Evolutionary conservation across 2,329 filamentous ascomycete genomes (phyloP), one percentile per base, ranked within the genome.

Genomic region (Colletotrichum tofieldiae): DNA sequence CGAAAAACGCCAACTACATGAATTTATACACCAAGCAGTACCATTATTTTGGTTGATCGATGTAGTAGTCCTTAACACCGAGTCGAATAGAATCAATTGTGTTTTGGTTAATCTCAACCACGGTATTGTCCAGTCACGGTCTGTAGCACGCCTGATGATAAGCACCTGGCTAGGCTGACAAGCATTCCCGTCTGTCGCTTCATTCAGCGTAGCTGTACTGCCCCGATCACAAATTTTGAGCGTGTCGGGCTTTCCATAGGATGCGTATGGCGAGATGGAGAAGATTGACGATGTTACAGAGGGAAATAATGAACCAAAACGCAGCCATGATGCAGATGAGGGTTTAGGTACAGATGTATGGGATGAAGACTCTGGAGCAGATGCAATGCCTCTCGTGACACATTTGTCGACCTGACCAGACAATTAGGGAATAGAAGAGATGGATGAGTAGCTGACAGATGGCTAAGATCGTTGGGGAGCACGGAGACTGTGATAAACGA

Each of bases 201-300:
- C 47, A 35, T 35, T 56, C 35, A 7, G 26, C 49, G 16, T 18
- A 52, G 49, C 49, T 1, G 29, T 16, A 29, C 49, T 52, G 49
- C 49, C n/a, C 26, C 23, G 12, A 29, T 52, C 49, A 9, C 12
- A 2, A 5, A 5, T 26, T 4, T 18, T 18, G n/a, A n/a, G 52
- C 9, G 52, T 56, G 4, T 56, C 54, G 32, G 0, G n/a, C 32
- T 35, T 14, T 56, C 32, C 9, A 20, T 7, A 39, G 32, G 32
- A 56, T 56, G 32, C 54, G 54, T 39, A 56, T 56, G 32, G 54
- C 32, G 54, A 56, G 1, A 56, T 56, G 54, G 11, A 56, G 5
- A 39, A 39, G 32, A 39, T 56, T 56, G 54, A 23, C 35, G 20
- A 23, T 56, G 54, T 35, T 39, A 20, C 35, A 56, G 54, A 56